Conservation (phyloP, 345 rosid genomes). For the Gossypium australe region DNA sequence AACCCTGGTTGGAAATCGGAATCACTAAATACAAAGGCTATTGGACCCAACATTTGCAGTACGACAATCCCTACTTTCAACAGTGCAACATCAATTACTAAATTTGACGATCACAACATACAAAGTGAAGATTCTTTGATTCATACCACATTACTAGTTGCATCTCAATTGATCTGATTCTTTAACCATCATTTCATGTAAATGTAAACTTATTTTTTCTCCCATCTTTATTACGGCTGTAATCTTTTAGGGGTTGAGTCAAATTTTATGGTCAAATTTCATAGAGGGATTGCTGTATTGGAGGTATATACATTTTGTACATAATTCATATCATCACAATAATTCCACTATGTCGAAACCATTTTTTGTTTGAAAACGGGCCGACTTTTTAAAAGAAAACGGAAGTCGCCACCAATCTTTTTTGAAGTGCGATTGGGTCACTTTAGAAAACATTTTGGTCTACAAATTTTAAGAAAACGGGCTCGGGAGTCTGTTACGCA, state of each 20-base stretch:
- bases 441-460: too few relatives aligned
- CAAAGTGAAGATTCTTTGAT: slow-evolving; percentile 8
- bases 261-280: slow-evolving; percentile 17
- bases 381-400: too few relatives aligned
- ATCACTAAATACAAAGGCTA: slow-evolving; percentile 58
- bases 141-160: slow-evolving; percentile 4
- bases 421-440: too few relatives aligned
- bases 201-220: slow-evolving; percentile 27
- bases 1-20: slow-evolving; percentile 96
- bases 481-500: too few relatives aligned
- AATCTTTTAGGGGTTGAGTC: slow-evolving; percentile 26
- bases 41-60: slow-evolving; percentile 65
- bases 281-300: not conserved
- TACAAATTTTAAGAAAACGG: too few relatives aligned
- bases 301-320: slow-evolving; percentile 23
- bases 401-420: too few relatives aligned
- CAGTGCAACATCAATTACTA: slow-evolving; percentile 67
- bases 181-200: slow-evolving; percentile 29
- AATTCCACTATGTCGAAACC: not conserved
- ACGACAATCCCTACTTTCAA: slow-evolving; percentile 44
- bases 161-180: slow-evolving; percentile 25
- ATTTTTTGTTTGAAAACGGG: too few relatives aligned
- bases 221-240: slow-evolving; percentile 5
- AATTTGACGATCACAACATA: slow-evolving; percentile 12
- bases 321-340: slow-evolving; percentile 13